Conservation (phyloP, 768 basidiomycete genomes). For the Termitomyces sp. region DNA sequence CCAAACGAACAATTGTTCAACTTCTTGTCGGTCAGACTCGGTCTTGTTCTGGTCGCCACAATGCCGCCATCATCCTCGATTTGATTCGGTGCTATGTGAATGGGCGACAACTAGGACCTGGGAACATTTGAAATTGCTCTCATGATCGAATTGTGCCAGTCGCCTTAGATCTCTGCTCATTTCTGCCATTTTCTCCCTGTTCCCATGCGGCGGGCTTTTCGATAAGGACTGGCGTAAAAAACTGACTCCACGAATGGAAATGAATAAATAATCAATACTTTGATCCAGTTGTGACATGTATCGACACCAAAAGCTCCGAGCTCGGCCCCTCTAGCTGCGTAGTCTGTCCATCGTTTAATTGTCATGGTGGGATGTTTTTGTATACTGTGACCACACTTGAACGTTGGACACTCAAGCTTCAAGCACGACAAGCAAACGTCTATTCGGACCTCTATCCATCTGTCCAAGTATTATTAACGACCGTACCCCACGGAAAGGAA, state of each 20-base stretch:
- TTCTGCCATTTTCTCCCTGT: too few relatives aligned
- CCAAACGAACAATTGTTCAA: conserved; percentile 15
- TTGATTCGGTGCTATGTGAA: not conserved
- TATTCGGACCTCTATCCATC: not conserved
- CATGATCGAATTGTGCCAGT: not conserved
- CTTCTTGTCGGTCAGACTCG: not conserved
- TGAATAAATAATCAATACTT: not conserved
- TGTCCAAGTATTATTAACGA: not conserved
- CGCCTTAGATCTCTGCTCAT: not conserved
- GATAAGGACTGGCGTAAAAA: too few relatives aligned
- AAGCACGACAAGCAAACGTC: not conserved
- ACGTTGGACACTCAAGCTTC: too few relatives aligned
- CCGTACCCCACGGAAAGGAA: not conserved
- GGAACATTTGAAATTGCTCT: not conserved
- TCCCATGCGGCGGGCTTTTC: too few relatives aligned
- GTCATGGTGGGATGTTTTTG: not conserved
- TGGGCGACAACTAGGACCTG: not conserved
- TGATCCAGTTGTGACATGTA: not conserved
- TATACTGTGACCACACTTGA: not conserved
- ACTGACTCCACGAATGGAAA: not conserved
- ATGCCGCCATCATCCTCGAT: too few relatives aligned
- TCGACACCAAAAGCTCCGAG: not conserved
- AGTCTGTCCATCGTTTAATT: not conserved
- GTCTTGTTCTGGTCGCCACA: too few relatives aligned
- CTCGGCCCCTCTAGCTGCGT: not conserved